These are phyloP conservation scores for Viola pubescens DNA, from an alignment of 441 rosid genomes.

Conservation along the genomic window DNA sequence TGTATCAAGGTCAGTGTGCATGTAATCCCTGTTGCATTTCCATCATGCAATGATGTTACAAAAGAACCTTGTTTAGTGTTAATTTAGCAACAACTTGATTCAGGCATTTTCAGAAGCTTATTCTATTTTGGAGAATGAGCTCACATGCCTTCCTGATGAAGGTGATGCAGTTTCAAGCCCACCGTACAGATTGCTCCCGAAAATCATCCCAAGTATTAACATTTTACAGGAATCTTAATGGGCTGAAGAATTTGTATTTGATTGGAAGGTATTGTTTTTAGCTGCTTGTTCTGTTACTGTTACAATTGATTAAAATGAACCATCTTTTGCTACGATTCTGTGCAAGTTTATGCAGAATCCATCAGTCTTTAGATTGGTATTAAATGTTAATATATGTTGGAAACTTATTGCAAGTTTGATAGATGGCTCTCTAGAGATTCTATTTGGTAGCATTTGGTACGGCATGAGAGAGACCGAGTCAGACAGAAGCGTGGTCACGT, in stretches of 20 bases:
- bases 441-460: too few relatives aligned
- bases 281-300: neutral
- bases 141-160: slow-evolving; percentile 39
- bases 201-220: slow-evolving; percentile 69
- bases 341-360: too few relatives aligned
- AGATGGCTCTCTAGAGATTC: too few relatives aligned
- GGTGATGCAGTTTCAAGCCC: slow-evolving; percentile 37
- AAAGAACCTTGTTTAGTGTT: too few relatives aligned
- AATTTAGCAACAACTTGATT: slow-evolving; percentile 11
- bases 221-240: slow-evolving; percentile 21
- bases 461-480: too few relatives aligned
- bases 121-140: slow-evolving; percentile 75
- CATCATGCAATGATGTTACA: neutral
- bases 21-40: slow-evolving; percentile 10
- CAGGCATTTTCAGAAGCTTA: slow-evolving; percentile 99
- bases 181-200: slow-evolving; percentile 55
- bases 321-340: too few relatives aligned
- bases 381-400: too few relatives aligned
- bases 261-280: slow-evolving; percentile 20
- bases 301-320: neutral
- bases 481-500: too few relatives aligned
- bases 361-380: too few relatives aligned
- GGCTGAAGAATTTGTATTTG: slow-evolving; percentile 5
- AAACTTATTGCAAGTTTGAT: too few relatives aligned
- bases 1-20: slow-evolving; percentile 76